phyloP scores from a whole-genome alignment of 1,284 basidiomycete genomes.

The Chondrostereum purpureum region DNA sequence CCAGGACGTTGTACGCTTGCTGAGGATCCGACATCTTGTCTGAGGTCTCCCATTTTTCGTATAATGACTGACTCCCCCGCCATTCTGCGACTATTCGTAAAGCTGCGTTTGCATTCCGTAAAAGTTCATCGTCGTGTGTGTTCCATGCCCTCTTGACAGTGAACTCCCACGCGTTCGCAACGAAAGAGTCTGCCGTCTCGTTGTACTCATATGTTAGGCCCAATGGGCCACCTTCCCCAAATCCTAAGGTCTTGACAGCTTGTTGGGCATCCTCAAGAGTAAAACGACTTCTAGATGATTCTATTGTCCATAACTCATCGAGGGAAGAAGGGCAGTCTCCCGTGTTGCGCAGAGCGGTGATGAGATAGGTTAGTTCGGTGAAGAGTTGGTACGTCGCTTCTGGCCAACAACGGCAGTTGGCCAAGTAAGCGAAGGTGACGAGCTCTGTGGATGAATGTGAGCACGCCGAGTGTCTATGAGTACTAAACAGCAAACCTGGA shows the following conservation, averaged over 20 bases:
- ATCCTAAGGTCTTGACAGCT: slow-evolving; percentile 52
- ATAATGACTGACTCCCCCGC: slow-evolving; percentile 43
- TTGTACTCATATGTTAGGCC: slow-evolving; percentile 52
- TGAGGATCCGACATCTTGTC: slow-evolving; percentile 61
- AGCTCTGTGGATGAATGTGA: slow-evolving; percentile 39
- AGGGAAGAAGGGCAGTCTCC: slow-evolving; percentile 39
- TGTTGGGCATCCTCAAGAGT: slow-evolving; percentile 43
- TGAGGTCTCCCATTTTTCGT: slow-evolving; percentile 46
- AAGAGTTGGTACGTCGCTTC: slow-evolving; percentile 55
- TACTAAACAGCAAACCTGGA: slow-evolving; percentile 35
- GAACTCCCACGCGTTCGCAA: slow-evolving; percentile 62
- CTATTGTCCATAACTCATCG: slow-evolving; percentile 49
- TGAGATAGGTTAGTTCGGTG: slow-evolving; percentile 45
- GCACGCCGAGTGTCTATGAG: slow-evolving; percentile 6
- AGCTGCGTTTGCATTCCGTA: slow-evolving; percentile 53
- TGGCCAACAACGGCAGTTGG: slow-evolving; percentile 75
- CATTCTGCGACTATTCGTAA: slow-evolving; percentile 59
- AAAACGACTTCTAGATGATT: slow-evolving; percentile 59
- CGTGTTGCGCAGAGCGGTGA: slow-evolving; percentile 38
- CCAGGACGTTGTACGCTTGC: slow-evolving; percentile 69
- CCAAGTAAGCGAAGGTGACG: slow-evolving; percentile 67
- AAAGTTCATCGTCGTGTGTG: slow-evolving; percentile 34
- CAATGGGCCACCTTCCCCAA: slow-evolving; percentile 54
- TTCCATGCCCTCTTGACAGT: slow-evolving; percentile 55
- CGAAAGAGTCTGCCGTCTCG: slow-evolving; percentile 61